Percentiles rank a stretch among this genome's conserved stretches.
phyloP scores from a whole-genome alignment of 164 flowering plant species.

The Platanus orientalis region DNA sequence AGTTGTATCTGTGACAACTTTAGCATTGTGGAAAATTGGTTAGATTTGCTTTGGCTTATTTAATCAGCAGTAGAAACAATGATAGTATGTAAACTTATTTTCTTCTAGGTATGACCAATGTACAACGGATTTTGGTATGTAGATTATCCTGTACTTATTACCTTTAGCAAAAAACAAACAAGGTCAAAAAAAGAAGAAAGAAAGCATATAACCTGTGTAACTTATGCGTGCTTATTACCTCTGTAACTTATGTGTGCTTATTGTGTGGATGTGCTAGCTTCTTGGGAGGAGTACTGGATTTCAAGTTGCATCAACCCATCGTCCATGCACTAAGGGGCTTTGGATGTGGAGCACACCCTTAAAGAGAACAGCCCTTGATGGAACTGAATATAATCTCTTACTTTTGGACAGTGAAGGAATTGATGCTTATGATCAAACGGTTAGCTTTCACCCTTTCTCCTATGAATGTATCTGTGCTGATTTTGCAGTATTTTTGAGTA shows the following conservation, averaged over 20 bases:
- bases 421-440: slow-evolving; percentile 99
- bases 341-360: slow-evolving; percentile 99
- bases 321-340: slow-evolving; percentile 97
- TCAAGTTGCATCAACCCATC: slow-evolving; percentile 96
- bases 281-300: slow-evolving; percentile 96
- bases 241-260: too few species aligned
- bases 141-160: too few species aligned
- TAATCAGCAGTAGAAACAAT: too few species aligned
- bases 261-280: slow-evolving; percentile 45
- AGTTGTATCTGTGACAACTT: too few species aligned
- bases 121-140: too few species aligned
- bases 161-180: too few species aligned
- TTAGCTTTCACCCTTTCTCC: slow-evolving; percentile 25
- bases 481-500: neutral
- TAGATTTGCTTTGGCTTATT: too few species aligned
- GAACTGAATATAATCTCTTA: slow-evolving; percentile 88
- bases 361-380: slow-evolving; percentile 90
- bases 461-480: neutral
- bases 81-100: too few species aligned
- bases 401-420: slow-evolving; percentile 97
- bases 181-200: too few species aligned
- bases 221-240: neutral
- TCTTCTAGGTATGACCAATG: too few species aligned
- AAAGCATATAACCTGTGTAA: too few species aligned
- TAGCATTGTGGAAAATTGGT: too few species aligned